Base-by-base conservation (phyloP, 2,329 filamentous ascomycete species). In the Cladosporium sp. region DNA sequence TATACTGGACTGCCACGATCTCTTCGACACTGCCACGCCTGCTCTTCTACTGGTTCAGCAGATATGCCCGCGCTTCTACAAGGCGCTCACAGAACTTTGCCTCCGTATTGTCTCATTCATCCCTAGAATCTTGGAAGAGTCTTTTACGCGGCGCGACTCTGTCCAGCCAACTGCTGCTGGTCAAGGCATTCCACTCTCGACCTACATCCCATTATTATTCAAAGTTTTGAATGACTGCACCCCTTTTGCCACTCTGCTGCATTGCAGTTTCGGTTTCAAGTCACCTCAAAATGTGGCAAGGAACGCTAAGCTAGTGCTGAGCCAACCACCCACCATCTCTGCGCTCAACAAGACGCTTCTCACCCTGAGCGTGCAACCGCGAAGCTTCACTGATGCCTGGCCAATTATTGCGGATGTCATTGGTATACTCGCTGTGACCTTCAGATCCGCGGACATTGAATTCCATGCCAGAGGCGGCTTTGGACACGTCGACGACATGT, bases 1-100 rank as follows among this genome's bases (percentile, higher is more conserved):
- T n/a, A 67, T 76, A 43, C 76, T 79, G 59, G 53, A 65, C 30
- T 63, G 48, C 34, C 39, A 30, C n/a, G 63, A 69, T 56, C 39
- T 60, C 2, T 54, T 68, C 32, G 51, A 63, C 10, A 25, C 14
- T 21, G 23, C 34, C 28, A 48, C 30, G 16, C 58, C 23, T 11
- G 16, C 34, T 5, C n/a, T 21, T 43, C 58, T 28, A 26, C 18
- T 54, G 26, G 56, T 57, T 64, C 48, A 39, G 64, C 6, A 56
- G 3, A 39, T 36, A 25, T 65, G 65, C 14, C 8, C n/a, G 8
- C 28, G 34, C 5, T 69, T 71, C 57, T 64, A 67, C n/a, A 57
- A 48, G n/a, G 66, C 60, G 7, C 56, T 68, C 25, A 54, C 63
- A n/a, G 56, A 66, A 30, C 61, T 73, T 28, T 64, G 68, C 54